Percentiles rank a stretch among this genome's conserved stretches.
These are phyloP conservation scores for Leucosporidium scottii DNA, from an alignment of 768 basidiomycete genomes.

Conservation along the genomic window DNA sequence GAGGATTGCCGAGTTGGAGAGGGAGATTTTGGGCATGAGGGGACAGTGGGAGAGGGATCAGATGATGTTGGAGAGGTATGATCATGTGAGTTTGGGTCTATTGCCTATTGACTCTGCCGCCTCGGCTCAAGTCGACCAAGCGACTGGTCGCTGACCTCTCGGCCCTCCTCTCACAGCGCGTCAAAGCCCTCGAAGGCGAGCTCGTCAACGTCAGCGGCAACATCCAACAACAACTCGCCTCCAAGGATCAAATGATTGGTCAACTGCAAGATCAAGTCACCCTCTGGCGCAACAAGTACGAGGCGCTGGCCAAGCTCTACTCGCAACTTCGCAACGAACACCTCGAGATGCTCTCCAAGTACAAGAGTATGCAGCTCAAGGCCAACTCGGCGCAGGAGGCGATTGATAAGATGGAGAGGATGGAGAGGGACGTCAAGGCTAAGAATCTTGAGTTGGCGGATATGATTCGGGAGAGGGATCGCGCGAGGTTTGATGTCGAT, in stretches of 20 bases:
- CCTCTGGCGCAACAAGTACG: slow-evolving; percentile 97
- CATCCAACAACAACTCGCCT: slow-evolving; percentile 71
- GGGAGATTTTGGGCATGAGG: slow-evolving; percentile 82
- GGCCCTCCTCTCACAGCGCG: slow-evolving; percentile 53
- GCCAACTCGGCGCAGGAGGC: slow-evolving; percentile 98
- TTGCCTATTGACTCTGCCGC: not conserved
- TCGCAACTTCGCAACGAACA: slow-evolving; percentile 96
- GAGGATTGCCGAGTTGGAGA: slow-evolving; percentile 73
- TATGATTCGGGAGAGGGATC: slow-evolving; percentile 95
- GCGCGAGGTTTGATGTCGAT: slow-evolving; percentile 91
- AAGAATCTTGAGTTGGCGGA: slow-evolving; percentile 98
- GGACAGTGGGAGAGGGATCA: slow-evolving; percentile 98
- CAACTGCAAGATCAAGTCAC: slow-evolving; percentile 95
- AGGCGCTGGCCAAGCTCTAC: slow-evolving; percentile 95
- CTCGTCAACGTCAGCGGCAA: slow-evolving; percentile 65
- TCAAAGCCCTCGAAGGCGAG: slow-evolving; percentile 90
- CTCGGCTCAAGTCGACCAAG: not conserved
- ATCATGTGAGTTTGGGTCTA: slow-evolving; percentile 70
- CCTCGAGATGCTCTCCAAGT: slow-evolving; percentile 91
- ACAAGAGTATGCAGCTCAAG: slow-evolving; percentile 94
- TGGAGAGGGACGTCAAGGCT: slow-evolving; percentile 96
- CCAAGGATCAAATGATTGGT: slow-evolving; percentile 92
- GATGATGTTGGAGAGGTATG: slow-evolving; percentile 94
- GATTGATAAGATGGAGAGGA: slow-evolving; percentile 95
- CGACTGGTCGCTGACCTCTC: not conserved